Conservation (phyloP, 345 rosid species). For the Combretum micranthum region DNA sequence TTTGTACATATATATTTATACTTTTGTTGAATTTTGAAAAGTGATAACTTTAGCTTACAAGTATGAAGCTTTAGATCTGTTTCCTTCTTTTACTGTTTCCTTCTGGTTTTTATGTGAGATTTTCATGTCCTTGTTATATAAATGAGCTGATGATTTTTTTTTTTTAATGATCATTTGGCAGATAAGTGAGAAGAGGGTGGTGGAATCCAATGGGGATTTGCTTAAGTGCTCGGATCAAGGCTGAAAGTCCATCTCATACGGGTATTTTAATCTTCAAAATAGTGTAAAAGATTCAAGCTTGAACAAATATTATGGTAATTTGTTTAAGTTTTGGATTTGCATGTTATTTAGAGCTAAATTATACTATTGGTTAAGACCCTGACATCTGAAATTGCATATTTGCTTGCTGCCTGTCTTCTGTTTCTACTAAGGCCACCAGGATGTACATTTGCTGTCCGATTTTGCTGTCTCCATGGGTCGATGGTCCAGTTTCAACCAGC, state of each 20-base stretch:
- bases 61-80: slow-evolving; percentile 2
- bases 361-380: too few relatives aligned
- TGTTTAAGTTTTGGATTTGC: background rate
- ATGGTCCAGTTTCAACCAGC: too few relatives aligned
- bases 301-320: background rate
- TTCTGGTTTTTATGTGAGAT: background rate
- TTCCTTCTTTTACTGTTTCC: background rate
- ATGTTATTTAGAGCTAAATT: background rate
- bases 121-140: background rate
- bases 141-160: background rate
- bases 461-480: too few relatives aligned
- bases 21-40: too few relatives aligned
- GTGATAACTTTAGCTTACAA: too few relatives aligned
- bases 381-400: too few relatives aligned
- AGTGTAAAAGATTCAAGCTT: slow-evolving; percentile 1
- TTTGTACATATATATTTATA: too few relatives aligned
- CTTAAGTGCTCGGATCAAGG: slow-evolving; percentile 82
- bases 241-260: slow-evolving; percentile 64
- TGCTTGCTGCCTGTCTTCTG: too few relatives aligned
- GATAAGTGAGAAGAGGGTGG: slow-evolving; percentile 5
- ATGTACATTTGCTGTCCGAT: too few relatives aligned
- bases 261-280: slow-evolving; percentile 27
- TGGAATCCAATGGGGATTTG: slow-evolving; percentile 71
- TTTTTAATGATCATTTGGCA: slow-evolving; percentile 1
- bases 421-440: too few relatives aligned